Conservation (phyloP, 257 asterid species). For the Gardenia jasminoides region DNA sequence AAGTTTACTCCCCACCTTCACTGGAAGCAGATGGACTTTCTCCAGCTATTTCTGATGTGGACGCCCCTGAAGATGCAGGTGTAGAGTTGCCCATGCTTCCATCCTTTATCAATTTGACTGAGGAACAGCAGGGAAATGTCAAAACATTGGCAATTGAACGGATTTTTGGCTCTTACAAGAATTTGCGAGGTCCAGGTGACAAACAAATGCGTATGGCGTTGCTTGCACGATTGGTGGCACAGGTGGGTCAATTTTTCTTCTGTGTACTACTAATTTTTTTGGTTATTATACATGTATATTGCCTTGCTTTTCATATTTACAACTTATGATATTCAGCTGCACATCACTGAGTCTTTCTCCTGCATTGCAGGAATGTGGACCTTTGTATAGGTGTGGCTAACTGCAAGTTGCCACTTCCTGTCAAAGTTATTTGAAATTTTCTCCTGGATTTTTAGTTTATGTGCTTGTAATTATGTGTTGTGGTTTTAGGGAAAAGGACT, state of each 20-base stretch:
- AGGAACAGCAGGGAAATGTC: conserved; percentile 53
- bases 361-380: background rate
- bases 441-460: background rate
- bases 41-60: conserved; percentile 47
- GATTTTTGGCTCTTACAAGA: conserved; percentile 62
- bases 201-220: conserved; percentile 77
- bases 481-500: background rate
- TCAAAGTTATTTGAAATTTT: background rate
- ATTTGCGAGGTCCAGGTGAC: conserved; percentile 49
- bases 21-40: conserved; percentile 63
- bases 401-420: background rate
- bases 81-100: conserved; percentile 64
- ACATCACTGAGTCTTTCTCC: background rate
- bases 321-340: conserved; percentile 20
- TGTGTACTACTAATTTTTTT: conserved; percentile 1
- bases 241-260: conserved; percentile 50
- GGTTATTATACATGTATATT: background rate
- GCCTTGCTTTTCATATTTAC: conserved; percentile 16
- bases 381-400: background rate
- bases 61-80: conserved; percentile 47
- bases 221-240: conserved; percentile 88
- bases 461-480: background rate
- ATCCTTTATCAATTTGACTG: conserved; percentile 52
- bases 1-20: conserved; percentile 72
- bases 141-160: conserved; percentile 63